Evolutionary conservation across 345 rosid genomes (phyloP).

Genomic region (Linum usitatissimum): DNA sequence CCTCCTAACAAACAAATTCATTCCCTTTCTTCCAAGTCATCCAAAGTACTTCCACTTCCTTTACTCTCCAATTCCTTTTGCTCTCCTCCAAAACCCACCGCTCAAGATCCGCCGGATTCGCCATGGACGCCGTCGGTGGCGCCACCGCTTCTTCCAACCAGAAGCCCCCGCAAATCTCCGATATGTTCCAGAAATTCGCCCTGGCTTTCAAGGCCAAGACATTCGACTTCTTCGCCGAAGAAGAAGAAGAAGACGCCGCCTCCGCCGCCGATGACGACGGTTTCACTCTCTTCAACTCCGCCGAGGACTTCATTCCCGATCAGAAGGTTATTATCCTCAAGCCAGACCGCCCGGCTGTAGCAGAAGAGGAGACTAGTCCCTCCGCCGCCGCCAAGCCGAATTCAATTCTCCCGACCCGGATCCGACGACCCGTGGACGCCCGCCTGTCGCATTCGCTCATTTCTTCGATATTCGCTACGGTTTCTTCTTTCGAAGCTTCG

Average conservation of each 20-base stretch:
- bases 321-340: conserved; percentile 88
- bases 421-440: conserved; percentile 29
- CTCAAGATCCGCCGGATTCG: neutral
- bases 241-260: conserved; percentile 21
- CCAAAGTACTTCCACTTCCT: conserved; percentile 22
- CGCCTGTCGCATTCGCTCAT: conserved; percentile 41
- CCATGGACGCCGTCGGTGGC: conserved; percentile 28
- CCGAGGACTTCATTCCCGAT: conserved; percentile 84
- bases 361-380: neutral
- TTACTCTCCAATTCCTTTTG: conserved; percentile 2
- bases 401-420: conserved; percentile 16
- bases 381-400: conserved; percentile 7
- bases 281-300: conserved; percentile 62
- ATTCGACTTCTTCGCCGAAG: conserved; percentile 79
- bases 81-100: neutral
- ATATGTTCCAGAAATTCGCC: conserved; percentile 92
- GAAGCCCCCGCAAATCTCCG: conserved; percentile 67
- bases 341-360: conserved; percentile 41
- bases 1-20: conserved; percentile 1
- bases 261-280: conserved; percentile 28
- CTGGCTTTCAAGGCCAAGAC: conserved; percentile 86
- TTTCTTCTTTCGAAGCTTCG: conserved; percentile 77
- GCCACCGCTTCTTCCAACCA: conserved; percentile 21
- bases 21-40: conserved; percentile 54
- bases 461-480: conserved; percentile 62